These are phyloP conservation scores for Sanghuangporus weigelae DNA, from an alignment of 1,284 basidiomycete genomes.

Conservation along the genomic window DNA sequence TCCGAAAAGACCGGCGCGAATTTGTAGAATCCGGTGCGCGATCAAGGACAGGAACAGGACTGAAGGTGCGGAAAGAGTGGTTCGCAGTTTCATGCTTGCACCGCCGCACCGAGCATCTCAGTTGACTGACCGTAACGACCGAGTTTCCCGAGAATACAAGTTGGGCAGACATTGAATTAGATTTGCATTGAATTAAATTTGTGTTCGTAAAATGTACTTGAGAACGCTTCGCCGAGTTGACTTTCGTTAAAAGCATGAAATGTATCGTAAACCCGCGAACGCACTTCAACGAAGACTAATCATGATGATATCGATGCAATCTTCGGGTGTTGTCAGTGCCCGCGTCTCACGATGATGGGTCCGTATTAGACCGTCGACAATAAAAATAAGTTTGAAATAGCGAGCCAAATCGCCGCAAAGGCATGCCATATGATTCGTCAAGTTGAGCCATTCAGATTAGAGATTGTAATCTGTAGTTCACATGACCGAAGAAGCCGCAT, in stretches of 20 bases:
- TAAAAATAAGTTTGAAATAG: no score
- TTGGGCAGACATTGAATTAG: no score
- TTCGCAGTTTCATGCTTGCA: not conserved
- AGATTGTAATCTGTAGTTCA: no score
- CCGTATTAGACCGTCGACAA: not conserved
- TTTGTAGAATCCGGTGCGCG: not conserved
- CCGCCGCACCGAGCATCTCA: not conserved
- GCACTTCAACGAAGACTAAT: no score
- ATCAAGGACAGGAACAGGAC: not conserved
- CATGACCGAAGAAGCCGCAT: no score
- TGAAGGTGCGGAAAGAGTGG: not conserved
- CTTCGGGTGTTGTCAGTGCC: no score
- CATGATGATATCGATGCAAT: no score
- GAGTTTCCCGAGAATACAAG: not conserved
- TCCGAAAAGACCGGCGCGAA: not conserved
- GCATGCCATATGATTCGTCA: no score
- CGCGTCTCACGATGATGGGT: not conserved
- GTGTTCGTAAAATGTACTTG: no score
- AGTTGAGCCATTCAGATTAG: no score
- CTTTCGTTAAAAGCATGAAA: not conserved
- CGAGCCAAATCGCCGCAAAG: no score
- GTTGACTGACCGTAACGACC: not conserved
- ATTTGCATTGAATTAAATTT: no score
- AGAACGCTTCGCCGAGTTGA: not conserved
- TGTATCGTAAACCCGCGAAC: not conserved